Conservation (phyloP, 768 basidiomycete genomes). For the Auricularia auricula-judae region DNA sequence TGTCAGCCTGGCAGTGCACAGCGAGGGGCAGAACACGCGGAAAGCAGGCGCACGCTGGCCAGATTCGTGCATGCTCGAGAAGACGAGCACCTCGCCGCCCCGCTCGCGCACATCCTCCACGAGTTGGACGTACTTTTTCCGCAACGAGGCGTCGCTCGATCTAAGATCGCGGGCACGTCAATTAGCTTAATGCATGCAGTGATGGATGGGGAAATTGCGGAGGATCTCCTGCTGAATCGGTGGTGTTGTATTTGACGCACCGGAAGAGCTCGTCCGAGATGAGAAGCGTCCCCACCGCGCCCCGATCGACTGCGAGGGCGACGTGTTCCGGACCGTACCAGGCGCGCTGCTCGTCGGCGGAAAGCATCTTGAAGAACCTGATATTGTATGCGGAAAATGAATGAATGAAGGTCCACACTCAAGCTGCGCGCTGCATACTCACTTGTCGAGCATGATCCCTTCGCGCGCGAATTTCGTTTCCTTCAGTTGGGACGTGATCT, state of each 20-base stretch:
- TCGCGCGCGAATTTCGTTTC: slow-evolving; percentile 96
- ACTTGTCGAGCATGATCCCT: slow-evolving; percentile 86
- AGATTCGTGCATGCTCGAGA: slow-evolving; percentile 99
- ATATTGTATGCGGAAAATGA: neutral
- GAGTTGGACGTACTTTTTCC: slow-evolving; percentile 77
- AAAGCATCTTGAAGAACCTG: slow-evolving; percentile 98
- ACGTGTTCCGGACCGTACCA: slow-evolving; percentile 99
- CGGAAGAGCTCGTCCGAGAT: slow-evolving; percentile 94
- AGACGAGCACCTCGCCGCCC: slow-evolving; percentile 90
- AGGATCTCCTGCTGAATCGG: neutral
- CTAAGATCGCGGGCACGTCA: slow-evolving; percentile 27
- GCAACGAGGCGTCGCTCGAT: slow-evolving; percentile 62
- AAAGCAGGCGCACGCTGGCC: slow-evolving; percentile 73
- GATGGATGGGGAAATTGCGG: neutral
- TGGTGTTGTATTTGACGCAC: slow-evolving; percentile 26
- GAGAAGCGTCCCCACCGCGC: slow-evolving; percentile 85
- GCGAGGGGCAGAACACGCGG: neutral
- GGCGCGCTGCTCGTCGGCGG: slow-evolving; percentile 85
- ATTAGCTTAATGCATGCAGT: neutral
- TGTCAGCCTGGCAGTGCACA: neutral
- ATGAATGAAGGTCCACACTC: neutral
- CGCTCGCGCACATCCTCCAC: slow-evolving; percentile 83
- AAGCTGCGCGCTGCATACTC: slow-evolving; percentile 3
- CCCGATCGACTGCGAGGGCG: slow-evolving; percentile 78
- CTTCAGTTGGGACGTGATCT: slow-evolving; percentile 71